These are phyloP conservation scores for Orbilia brochopaga DNA, from an alignment of 2,329 filamentous ascomycete species.

Conservation along the genomic window DNA sequence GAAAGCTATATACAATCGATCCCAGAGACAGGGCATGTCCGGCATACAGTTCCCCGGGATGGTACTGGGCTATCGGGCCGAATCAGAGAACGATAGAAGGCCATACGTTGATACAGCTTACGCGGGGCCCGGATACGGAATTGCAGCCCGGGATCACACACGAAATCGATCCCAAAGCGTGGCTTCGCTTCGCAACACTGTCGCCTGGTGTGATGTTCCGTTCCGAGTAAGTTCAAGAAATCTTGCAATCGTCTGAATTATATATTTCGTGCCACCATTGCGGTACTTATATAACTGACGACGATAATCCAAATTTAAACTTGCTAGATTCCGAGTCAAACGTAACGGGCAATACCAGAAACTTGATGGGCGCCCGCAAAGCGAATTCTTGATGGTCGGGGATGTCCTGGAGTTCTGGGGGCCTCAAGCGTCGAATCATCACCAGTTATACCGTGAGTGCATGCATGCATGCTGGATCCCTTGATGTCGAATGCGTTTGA, in stretches of 20 bases:
- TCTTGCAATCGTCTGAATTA: no score
- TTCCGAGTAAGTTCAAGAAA: slow-evolving; percentile 22
- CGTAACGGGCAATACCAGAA: slow-evolving; percentile 20
- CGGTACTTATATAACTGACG: no score
- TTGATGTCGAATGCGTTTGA: no score
- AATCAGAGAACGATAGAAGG: slow-evolving; percentile 9
- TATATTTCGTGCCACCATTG: no score
- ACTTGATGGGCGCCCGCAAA: slow-evolving; percentile 7
- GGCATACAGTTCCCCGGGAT: slow-evolving; percentile 10
- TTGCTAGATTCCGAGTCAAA: slow-evolving; percentile 31
- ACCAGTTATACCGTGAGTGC: slow-evolving; percentile 25
- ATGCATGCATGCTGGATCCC: no score
- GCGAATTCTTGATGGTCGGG: slow-evolving; percentile 19
- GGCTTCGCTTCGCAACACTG: slow-evolving; percentile 13
- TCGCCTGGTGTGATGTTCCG: slow-evolving; percentile 10
- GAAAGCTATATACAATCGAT: slow-evolving; percentile 6
- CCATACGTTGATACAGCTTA: slow-evolving; percentile 36
- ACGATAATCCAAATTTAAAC: neutral
- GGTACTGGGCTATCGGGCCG: slow-evolving; percentile 29
- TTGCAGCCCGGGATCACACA: slow-evolving; percentile 21
- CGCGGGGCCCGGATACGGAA: slow-evolving; percentile 5
- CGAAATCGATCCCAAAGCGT: neutral
- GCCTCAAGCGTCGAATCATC: neutral
- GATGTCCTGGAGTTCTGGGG: slow-evolving; percentile 38
- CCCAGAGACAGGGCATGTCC: slow-evolving; percentile 11